A percentile compares a stretch with the other conserved stretches of the same genome.
Conservation (phyloP, 2,329 filamentous ascomycete species). For the Cytospora paraplurivora region DNA sequence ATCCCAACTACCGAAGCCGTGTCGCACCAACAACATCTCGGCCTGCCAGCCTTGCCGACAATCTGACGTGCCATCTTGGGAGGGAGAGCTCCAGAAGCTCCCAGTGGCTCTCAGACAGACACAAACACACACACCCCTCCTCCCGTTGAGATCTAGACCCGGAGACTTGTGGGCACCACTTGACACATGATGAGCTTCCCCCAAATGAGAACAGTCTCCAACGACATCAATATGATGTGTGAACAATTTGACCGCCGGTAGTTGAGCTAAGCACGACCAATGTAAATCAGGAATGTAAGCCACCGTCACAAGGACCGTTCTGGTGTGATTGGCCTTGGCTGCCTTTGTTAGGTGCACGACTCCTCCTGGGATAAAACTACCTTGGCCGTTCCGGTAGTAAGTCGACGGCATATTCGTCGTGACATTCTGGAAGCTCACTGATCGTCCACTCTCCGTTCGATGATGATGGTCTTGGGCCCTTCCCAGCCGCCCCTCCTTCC, state of each 20-base stretch:
- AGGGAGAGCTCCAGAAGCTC: background rate
- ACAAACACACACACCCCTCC: too few relatives aligned
- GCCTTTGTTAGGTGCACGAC: too few relatives aligned
- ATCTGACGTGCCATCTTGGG: background rate
- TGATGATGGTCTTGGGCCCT: background rate
- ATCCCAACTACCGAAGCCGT: slow-evolving; percentile 3
- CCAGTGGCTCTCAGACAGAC: too few relatives aligned
- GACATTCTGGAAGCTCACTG: too few relatives aligned
- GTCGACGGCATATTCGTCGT: too few relatives aligned
- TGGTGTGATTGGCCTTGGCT: too few relatives aligned
- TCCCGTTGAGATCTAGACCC: slow-evolving; percentile 6
- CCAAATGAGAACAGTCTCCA: background rate
- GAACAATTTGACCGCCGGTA: background rate
- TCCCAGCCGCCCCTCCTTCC: background rate
- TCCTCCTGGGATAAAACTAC: too few relatives aligned
- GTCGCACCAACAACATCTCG: slow-evolving; percentile 6
- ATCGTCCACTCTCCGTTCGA: too few relatives aligned
- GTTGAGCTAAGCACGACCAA: background rate
- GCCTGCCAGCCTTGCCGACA: slow-evolving; percentile 5
- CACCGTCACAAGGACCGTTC: too few relatives aligned
- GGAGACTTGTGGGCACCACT: slow-evolving; percentile 4
- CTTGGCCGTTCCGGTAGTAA: too few relatives aligned
- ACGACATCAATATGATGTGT: background rate
- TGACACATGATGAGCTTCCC: background rate
- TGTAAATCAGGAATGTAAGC: too few relatives aligned